These are phyloP conservation scores for Solanum rostratum DNA, from an alignment of 257 asterid genomes.

Conservation along the genomic window DNA sequence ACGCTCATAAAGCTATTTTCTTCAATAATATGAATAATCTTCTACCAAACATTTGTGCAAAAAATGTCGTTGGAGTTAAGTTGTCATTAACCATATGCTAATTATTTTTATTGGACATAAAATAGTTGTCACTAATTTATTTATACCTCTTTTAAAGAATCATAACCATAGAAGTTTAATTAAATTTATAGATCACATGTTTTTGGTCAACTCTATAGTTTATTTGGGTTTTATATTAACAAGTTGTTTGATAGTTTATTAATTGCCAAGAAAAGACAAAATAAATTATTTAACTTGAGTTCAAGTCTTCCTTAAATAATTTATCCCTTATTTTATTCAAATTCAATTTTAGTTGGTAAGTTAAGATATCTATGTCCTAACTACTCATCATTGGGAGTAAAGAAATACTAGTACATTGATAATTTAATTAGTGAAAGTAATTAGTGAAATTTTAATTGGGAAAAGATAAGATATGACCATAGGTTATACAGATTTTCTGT, in stretches of 20 bases:
- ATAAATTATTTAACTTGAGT: background rate
- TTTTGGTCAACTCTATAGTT: background rate
- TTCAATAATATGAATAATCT: too few species aligned
- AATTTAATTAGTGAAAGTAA: too few species aligned
- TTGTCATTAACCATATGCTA: background rate
- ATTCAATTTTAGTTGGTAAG: background rate
- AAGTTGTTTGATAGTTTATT: background rate
- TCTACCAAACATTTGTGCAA: background rate
- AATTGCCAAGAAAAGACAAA: background rate
- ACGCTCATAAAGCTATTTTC: too few species aligned
- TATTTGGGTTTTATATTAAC: background rate
- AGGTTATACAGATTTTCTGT: background rate
- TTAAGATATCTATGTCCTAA: background rate
- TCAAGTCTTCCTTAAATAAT: background rate
- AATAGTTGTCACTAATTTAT: background rate
- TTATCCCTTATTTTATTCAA: background rate
- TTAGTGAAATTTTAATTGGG: background rate
- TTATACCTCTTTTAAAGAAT: background rate
- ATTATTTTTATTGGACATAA: background rate
- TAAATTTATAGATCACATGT: background rate
- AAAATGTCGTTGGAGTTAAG: background rate
- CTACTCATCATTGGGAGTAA: background rate
- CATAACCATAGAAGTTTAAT: background rate
- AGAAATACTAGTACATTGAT: background rate
- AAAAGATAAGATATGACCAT: background rate